A percentile compares a stretch with the other conserved stretches of the same genome.
Conservation (phyloP, 2,329 filamentous ascomycete species). For the Karstenula rhodostoma region DNA sequence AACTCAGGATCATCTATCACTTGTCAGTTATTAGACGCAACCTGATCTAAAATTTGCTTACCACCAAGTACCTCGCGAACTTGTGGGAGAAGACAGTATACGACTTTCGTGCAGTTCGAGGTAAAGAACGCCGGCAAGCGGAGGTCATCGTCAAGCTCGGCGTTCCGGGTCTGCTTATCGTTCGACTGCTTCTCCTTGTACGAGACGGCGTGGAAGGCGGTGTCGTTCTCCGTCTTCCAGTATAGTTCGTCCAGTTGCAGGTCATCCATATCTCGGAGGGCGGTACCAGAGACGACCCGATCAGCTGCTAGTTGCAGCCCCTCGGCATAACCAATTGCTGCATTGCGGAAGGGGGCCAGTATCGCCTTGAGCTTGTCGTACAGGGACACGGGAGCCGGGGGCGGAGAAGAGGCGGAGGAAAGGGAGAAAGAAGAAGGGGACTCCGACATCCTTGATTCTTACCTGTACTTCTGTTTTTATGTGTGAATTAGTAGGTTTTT, state of each 20-base stretch:
- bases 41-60: neutral
- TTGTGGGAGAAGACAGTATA: neutral
- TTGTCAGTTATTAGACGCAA: neutral
- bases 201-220: neutral
- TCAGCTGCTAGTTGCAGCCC: neutral
- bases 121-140: neutral
- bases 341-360: neutral
- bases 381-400: neutral
- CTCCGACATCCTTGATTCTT: neutral
- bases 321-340: conserved; percentile 6
- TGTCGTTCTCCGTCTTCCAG: neutral
- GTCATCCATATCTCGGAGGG: neutral
- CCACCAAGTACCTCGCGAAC: neutral
- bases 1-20: neutral
- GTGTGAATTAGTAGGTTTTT: neutral
- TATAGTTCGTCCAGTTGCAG: neutral
- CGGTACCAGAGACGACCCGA: neutral
- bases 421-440: neutral
- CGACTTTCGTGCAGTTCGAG: neutral
- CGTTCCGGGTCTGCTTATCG: neutral
- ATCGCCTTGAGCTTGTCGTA: neutral
- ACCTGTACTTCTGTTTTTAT: neutral
- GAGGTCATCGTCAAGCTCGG: neutral
- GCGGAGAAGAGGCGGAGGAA: neutral
- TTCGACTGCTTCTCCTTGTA: neutral